Percentiles rank a stretch among this genome's conserved stretches.
Evolutionary conservation across 2,329 filamentous ascomycete species (phyloP).

Genomic region (Aspergillus transmontanensis): DNA sequence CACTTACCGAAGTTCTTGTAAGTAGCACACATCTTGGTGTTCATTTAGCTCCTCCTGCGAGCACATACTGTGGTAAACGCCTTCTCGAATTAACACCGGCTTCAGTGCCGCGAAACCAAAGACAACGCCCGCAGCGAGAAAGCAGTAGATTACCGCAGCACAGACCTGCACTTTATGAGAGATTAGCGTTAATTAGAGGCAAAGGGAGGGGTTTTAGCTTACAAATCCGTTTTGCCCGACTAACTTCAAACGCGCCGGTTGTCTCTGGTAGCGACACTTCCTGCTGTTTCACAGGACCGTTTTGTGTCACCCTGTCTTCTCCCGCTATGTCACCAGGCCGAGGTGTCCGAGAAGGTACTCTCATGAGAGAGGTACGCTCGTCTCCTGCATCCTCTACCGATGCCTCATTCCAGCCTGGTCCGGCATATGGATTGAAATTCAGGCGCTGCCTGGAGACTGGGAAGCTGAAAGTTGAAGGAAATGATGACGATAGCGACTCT

Average conservation of each 20-base stretch:
- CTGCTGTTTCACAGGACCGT: conserved; percentile 18
- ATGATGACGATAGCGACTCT: conserved; percentile 35
- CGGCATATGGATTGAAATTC: conserved; percentile 47
- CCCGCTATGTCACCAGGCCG: conserved; percentile 21
- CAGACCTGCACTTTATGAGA: conserved; percentile 64
- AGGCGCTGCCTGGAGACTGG: conserved; percentile 32
- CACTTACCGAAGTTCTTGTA: conserved; percentile 1
- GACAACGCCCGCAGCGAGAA: conserved; percentile 76
- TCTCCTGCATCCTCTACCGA: conserved; percentile 31
- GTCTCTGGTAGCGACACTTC: conserved; percentile 28
- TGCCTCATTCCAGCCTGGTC: conserved; percentile 39
- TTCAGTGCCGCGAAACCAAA: conserved; percentile 86
- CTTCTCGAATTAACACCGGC: conserved; percentile 73
- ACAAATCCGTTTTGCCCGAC: conserved; percentile 56
- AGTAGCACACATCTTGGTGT: conserved; percentile 7
- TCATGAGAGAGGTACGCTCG: conserved; percentile 27
- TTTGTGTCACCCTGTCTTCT: conserved; percentile 12
- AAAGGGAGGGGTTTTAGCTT: conserved; percentile 26
- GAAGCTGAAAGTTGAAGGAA: conserved; percentile 35
- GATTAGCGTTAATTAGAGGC: conserved; percentile 9
- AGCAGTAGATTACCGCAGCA: conserved; percentile 70
- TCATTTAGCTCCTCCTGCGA: conserved; percentile 46
- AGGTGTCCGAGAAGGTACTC: conserved; percentile 24
- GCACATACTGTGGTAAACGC: conserved; percentile 70
- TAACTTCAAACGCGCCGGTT: conserved; percentile 56